Evolutionary conservation across 306 rosid species (phyloP), one percentile per base, ranked within the genome.

Genomic region (Abrus pulchellus): DNA sequence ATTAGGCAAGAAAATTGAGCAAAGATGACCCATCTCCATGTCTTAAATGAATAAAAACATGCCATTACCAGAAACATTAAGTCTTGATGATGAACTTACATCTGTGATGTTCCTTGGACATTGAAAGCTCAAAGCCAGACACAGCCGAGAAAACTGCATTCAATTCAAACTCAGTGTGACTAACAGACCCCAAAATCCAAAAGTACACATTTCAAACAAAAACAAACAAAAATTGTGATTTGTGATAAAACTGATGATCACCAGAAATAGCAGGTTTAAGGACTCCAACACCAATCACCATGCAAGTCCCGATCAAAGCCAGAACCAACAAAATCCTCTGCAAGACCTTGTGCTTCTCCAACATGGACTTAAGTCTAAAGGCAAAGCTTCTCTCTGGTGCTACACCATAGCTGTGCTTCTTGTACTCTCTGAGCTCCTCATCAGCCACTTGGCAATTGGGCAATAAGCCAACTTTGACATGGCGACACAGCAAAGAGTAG

Each of bases 261-360:
- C 99, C 98, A 74, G 98, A 93, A 89, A 95, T 76, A 77, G 99
- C 91, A 1, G 99, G 99, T 6, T 97, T 90, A 33, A 95, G 86
- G 70, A 95, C 93, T 57, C 98, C 99, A 86, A 93, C 99, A 52
- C 99, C 98, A 75, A 95, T 95, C 75, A 91, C 99, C 98, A 95
- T 93, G 84, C 94, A 91, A 87, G 99, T 79, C 34, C 99, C 99
- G 83, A 92, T 75, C 90, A 95, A 86, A 83, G 99, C 93, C 56
- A 95, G 90, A 68, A 95, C 84, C 41, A 95, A 96, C 91, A 95
- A 83, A 86, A 86, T 80, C 59, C 81, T 95, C 81, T 92, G 98
- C 75, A 95, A 68, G 60, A 93, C 90, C 84, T 83, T 69, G 45
- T 87, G 90, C 90, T 79, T 93, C 93, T 95, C 98, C 71, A 95